Evolutionary conservation across 345 rosid species (phyloP).

Genomic region (Dimocarpus longan): DNA sequence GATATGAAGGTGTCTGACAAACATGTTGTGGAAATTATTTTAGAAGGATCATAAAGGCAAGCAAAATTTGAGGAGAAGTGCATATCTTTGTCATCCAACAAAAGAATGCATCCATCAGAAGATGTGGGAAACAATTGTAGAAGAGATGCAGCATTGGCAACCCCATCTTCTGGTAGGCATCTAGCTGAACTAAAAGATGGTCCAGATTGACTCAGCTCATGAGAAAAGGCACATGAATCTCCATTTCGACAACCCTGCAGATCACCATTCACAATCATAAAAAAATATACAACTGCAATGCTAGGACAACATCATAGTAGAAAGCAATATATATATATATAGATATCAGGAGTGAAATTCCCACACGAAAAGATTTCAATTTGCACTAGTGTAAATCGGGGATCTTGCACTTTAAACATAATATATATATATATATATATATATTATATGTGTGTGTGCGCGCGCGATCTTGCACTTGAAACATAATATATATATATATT

Average conservation of each 20-base stretch:
- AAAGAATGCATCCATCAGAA: conserved; percentile 56
- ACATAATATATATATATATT: no score
- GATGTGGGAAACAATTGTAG: conserved; percentile 52
- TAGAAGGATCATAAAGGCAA: conserved; percentile 48
- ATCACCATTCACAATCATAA: conserved; percentile 27
- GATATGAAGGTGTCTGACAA: conserved; percentile 45
- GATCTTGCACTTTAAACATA: no score
- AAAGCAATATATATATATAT: background rate
- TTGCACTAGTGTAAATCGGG: no score
- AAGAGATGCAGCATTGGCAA: conserved; percentile 45
- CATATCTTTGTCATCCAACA: conserved; percentile 68
- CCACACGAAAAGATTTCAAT: no score
- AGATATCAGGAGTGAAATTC: no score
- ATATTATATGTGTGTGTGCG: no score
- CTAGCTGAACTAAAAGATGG: conserved; percentile 28
- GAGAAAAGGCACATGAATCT: conserved; percentile 66
- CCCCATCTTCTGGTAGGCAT: conserved; percentile 63
- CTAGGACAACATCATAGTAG: background rate
- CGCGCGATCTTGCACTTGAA: no score
- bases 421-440: no score
- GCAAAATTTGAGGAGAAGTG: conserved; percentile 67
- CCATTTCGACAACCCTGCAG: conserved; percentile 91
- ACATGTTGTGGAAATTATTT: conserved; percentile 61
- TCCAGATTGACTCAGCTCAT: conserved; percentile 40
- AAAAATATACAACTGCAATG: conserved; percentile 4